These are phyloP conservation scores for Sherardia arvensis DNA, from an alignment of 257 asterid genomes.

Conservation along the genomic window DNA sequence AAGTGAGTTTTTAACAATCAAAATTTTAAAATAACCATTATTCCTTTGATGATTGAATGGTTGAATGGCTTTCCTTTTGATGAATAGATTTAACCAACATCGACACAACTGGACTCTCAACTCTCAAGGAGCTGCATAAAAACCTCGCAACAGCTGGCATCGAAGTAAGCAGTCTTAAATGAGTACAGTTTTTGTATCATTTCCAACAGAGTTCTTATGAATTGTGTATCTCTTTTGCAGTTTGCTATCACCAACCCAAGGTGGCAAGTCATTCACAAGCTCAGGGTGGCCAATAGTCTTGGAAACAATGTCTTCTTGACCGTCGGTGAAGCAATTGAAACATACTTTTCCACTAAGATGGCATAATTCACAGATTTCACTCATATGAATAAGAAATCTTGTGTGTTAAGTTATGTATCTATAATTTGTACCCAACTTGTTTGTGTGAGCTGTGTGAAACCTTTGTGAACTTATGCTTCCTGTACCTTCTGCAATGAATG, in stretches of 20 bases:
- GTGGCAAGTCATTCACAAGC: constrained; percentile 34
- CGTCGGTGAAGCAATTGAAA: constrained; percentile 32
- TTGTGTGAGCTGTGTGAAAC: not conserved
- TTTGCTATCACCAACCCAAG: constrained; percentile 28
- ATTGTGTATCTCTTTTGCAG: constrained; percentile 14
- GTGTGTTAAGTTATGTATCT: constrained; percentile 1
- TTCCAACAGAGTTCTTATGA: too few species aligned
- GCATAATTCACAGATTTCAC: constrained; percentile 1
- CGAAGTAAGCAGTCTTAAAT: constrained; percentile 13
- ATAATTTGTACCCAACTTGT: not conserved
- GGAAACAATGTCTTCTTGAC: constrained; percentile 23
- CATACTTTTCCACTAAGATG: constrained; percentile 15
- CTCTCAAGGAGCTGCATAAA: constrained; percentile 22
- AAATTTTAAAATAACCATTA: not conserved
- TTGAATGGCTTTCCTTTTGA: not conserved
- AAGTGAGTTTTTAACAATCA: constrained; percentile 16
- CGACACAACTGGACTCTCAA: constrained; percentile 24
- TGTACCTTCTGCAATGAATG: not conserved
- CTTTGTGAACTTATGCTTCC: not conserved
- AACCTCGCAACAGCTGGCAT: constrained; percentile 20
- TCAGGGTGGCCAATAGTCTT: constrained; percentile 24
- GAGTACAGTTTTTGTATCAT: too few species aligned
- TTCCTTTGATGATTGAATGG: not conserved
- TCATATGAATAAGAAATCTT: not conserved
- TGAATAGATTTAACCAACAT: constrained; percentile 24